Evolutionary conservation across 163 green algal genomes (phyloP), one percentile per base, ranked within the genome.

Genomic region (Chlorella variabilis): DNA sequence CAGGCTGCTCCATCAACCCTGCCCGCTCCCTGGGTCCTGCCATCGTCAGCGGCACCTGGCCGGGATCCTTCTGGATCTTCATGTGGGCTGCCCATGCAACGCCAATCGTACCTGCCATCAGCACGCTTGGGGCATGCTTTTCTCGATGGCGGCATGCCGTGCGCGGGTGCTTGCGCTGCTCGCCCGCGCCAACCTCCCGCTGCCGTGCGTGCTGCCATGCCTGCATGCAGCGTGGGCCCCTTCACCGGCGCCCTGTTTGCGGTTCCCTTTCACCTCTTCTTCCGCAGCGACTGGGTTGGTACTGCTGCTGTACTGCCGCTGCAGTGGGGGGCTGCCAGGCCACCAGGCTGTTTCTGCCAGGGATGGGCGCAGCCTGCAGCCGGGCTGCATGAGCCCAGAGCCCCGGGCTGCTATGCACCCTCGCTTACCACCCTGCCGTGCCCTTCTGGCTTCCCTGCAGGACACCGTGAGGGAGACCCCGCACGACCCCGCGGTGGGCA

Each of bases 1-100:
- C 59, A 67, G 59, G 59, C 48, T 39, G n/a, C n/a, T 39, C n/a
- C 41, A 41, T 58, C 48, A 82, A 76, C 77, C 85, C 85, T 20
- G 85, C 85, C 15, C 81, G 85, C n/a, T 80, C 33, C 41, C 49
- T 89, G 31, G 85, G 85, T 11, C 85, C 85, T 31, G 85, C 85
- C 23, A 80, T 89, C 33, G 80, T 89, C 13, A 76, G 54, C 17
- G 67, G 81, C 70, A 84, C 75, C 75, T 89, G 81, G 80, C 61
- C 73, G 8, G 36, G 63, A 29, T 63, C 13, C 56, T 82, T 76
- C 63, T 87, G 85, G 81, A n/a, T 86, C 33, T 86, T 89, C 63
- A 48, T 86, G 70, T 59, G 41, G 58, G 38, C 8, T 58, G 38
- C 66, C 66, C 66, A n/a, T n/a, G n/a, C n/a, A n/a, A n/a, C n/a